Base-by-base conservation (phyloP, 306 rosid genomes). In the Luffa aegyptiaca region DNA sequence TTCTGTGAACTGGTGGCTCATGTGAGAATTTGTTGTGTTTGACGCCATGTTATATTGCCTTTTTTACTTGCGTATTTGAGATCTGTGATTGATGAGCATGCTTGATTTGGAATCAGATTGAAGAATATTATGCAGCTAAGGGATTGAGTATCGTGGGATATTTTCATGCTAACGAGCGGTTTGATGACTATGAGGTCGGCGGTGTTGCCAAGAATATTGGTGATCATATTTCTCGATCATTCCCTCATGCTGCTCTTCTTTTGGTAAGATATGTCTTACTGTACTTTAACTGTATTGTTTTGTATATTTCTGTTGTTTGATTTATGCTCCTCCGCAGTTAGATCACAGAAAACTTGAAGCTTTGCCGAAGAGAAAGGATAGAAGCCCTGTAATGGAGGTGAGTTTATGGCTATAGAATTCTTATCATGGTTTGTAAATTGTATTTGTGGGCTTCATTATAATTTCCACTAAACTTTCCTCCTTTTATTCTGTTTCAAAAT, bases 81-180 rank as follows among this genome's bases (percentile, higher is more conserved):
- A 79, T 45, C 41, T 79, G 56, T 13, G 5, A 63, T 75, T 26
- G 55, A 8, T 77, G 80, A 73, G 33, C 73, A 56, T 76, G 41
- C 5, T 17, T 82, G 51, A 73, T 80, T 66, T 73, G 61, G 76
- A 12, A 21, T 81, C 81, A 92, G 98, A 95, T 92, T 75, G 98
- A 95, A 84, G 97, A 95, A 74, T 82, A 91, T 48, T 92, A 82
- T 80, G 92, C 96, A 18, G 79, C 88, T 4, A 86, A 89, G 84
- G 98, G 97, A 51, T 26, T 90, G 81, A 88, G 86, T 76, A 89
- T 95, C 35, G 93, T 95, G 70, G 97, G 98, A 3, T 92, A 92
- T 81, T 95, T 91, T 80, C 97, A 95, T n/a, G 97, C 97, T 2
- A 95, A 95, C 65, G 97, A 92, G 92, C 93, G 98, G 84, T 89